These are phyloP conservation scores for Leishmania mexicana DNA, from an alignment of 208 protist species.

Conservation along the genomic window DNA sequence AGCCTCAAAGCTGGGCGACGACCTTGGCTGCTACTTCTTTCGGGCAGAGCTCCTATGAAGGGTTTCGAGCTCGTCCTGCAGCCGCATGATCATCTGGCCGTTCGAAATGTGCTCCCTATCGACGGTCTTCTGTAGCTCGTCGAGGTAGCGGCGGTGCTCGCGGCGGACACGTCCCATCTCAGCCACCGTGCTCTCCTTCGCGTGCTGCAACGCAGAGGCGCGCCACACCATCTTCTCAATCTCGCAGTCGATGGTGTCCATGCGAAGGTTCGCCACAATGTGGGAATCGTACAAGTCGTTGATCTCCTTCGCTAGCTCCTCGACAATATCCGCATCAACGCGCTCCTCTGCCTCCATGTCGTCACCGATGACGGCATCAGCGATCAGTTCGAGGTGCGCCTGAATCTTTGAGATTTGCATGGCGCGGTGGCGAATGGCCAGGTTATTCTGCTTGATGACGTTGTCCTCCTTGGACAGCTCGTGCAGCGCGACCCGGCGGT, in stretches of 20 bases:
- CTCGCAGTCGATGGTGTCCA: slow-evolving; percentile 62
- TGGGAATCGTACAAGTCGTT: slow-evolving; percentile 53
- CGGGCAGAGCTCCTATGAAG: slow-evolving; percentile 21
- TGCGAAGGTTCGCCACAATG: slow-evolving; percentile 41
- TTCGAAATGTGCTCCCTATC: slow-evolving; percentile 51
- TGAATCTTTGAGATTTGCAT: slow-evolving; percentile 77
- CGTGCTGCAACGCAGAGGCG: slow-evolving; percentile 48
- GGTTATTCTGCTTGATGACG: slow-evolving; percentile 57
- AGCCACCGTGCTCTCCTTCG: slow-evolving; percentile 45
- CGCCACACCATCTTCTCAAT: slow-evolving; percentile 67
- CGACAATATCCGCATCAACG: slow-evolving; percentile 67
- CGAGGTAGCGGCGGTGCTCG: slow-evolving; percentile 55
- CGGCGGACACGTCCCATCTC: slow-evolving; percentile 65
- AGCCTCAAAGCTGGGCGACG: not conserved
- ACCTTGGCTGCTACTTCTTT: not conserved
- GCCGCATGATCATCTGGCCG: slow-evolving; percentile 41
- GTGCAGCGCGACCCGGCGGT: slow-evolving; percentile 60
- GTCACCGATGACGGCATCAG: slow-evolving; percentile 64
- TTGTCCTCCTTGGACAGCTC: slow-evolving; percentile 56
- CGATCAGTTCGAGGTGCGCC: slow-evolving; percentile 77
- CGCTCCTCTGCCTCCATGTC: slow-evolving; percentile 47
- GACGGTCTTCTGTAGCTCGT: slow-evolving; percentile 50
- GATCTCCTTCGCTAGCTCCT: slow-evolving; percentile 66
- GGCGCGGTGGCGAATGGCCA: slow-evolving; percentile 63
- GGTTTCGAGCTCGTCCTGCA: slow-evolving; percentile 56